Percentiles rank a stretch among this genome's conserved stretches.
Evolutionary conservation across 1,284 basidiomycete genomes (phyloP).

Genomic region (Erythrobasidium hasegawianum): DNA sequence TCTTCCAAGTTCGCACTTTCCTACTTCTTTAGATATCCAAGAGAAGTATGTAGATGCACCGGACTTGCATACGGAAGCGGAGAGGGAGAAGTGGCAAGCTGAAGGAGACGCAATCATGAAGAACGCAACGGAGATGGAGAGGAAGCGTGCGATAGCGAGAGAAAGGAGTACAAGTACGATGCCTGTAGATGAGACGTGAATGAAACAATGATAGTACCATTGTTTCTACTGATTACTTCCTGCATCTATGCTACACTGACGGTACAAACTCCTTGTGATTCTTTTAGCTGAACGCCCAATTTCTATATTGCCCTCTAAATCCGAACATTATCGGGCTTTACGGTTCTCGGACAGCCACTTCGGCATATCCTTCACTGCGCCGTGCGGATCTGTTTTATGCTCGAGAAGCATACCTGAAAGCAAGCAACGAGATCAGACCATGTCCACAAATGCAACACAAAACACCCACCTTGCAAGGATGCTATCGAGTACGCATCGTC

Average conservation of each 20-base stretch:
- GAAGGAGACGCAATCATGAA: conserved; percentile 48
- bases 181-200: not conserved
- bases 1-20: conserved; percentile 14
- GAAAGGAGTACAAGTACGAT: conserved; percentile 2
- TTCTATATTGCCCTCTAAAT: too few species aligned
- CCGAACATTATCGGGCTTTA: too few species aligned
- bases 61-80: conserved; percentile 72
- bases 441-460: too few species aligned
- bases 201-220: not conserved
- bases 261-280: too few species aligned
- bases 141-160: conserved; percentile 10
- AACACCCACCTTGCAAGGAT: conserved; percentile 56
- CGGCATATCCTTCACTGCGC: conserved; percentile 59
- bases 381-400: conserved; percentile 61
- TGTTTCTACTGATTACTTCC: not conserved
- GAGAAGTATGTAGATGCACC: conserved; percentile 79
- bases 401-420: conserved; percentile 62
- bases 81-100: conserved; percentile 55
- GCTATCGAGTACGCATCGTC: conserved; percentile 67
- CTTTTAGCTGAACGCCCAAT: too few species aligned
- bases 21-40: conserved; percentile 61
- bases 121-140: conserved; percentile 32
- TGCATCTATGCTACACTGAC: too few species aligned
- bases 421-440: too few species aligned
- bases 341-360: conserved; percentile 59